A percentile compares a stretch with the other conserved stretches of the same genome.
These are phyloP conservation scores for Diplodia sapinea DNA, from an alignment of 2,329 filamentous ascomycete species.

Conservation along the genomic window DNA sequence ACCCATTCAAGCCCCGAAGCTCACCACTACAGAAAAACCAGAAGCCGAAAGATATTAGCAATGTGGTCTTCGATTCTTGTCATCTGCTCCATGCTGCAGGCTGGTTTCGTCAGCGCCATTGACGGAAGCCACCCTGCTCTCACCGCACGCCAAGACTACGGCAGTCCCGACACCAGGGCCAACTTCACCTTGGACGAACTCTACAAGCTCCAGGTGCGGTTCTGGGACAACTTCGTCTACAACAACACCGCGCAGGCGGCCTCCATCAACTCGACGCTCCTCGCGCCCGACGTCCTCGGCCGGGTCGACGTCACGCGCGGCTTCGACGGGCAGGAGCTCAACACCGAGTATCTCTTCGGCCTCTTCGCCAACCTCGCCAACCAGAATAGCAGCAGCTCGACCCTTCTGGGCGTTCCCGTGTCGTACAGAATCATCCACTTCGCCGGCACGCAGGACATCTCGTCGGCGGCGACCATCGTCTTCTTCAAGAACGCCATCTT, in stretches of 20 bases:
- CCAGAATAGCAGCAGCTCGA: conserved; percentile 31
- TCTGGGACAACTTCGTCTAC: conserved; percentile 40
- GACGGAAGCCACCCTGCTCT: not conserved
- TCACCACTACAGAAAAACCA: not conserved
- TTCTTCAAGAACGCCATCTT: conserved; percentile 39
- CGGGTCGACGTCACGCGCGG: conserved; percentile 45
- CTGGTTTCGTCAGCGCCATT: not conserved
- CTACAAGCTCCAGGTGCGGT: conserved; percentile 39
- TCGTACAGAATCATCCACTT: conserved; percentile 43
- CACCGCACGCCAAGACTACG: not conserved
- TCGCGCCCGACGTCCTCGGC: conserved; percentile 40
- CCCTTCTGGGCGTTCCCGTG: conserved; percentile 37
- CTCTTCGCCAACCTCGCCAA: conserved; percentile 41
- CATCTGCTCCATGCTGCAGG: not conserved
- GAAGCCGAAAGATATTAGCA: not conserved
- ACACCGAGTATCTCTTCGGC: conserved; percentile 50
- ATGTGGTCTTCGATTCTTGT: not conserved
- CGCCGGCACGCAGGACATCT: conserved; percentile 43
- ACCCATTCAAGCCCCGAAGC: not conserved
- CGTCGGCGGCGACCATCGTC: conserved; percentile 39
- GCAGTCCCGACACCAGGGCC: not conserved
- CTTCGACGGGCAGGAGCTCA: conserved; percentile 45
- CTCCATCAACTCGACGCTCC: conserved; percentile 44
- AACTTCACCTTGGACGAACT: conserved; percentile 42
- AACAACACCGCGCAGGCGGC: conserved; percentile 36